A percentile compares a stretch with the other conserved stretches of the same genome.
These are phyloP conservation scores for Mortierella claussenii DNA, from an alignment of 192 early-diverging fungal genomes.

Conservation along the genomic window DNA sequence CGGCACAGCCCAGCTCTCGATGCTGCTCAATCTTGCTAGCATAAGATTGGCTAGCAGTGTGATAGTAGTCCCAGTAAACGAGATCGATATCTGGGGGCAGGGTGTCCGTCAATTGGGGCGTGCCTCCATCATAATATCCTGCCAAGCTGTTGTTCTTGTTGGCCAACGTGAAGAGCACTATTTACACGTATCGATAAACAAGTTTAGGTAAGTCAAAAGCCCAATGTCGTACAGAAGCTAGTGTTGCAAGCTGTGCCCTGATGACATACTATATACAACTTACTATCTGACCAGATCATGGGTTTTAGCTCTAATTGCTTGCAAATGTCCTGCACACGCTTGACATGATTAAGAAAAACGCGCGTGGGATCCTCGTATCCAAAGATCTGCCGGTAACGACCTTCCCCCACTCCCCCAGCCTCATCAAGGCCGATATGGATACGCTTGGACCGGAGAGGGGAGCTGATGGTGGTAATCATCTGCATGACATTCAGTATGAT, in stretches of 20 bases:
- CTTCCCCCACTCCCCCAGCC: conserved; percentile 88
- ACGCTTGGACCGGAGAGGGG: conserved; percentile 77
- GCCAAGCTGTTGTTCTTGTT: conserved; percentile 84
- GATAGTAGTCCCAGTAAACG: conserved; percentile 93
- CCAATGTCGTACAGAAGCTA: no score
- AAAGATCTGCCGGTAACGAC: conserved; percentile 79
- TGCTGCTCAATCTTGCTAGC: conserved; percentile 84
- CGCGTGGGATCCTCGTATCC: conserved; percentile 78
- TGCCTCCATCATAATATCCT: conserved; percentile 82
- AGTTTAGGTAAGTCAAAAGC: no score
- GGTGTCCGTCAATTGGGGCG: conserved; percentile 65
- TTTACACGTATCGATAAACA: not conserved
- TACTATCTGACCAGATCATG: conserved; percentile 93
- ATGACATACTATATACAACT: no score
- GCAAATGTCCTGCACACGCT: conserved; percentile 79
- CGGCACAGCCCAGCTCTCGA: conserved; percentile 77
- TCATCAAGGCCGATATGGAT: conserved; percentile 94
- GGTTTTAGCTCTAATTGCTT: conserved; percentile 67
- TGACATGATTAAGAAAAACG: conserved; percentile 82
- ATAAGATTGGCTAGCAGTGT: conserved; percentile 77
- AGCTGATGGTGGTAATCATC: conserved; percentile 70
- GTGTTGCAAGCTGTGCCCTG: no score
- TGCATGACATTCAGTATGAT: no score
- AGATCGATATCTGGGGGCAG: conserved; percentile 75
- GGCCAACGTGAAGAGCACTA: conserved; percentile 61